phyloP scores from a whole-genome alignment of 2,329 filamentous ascomycete genomes.

The Fusarium floridanum region DNA sequence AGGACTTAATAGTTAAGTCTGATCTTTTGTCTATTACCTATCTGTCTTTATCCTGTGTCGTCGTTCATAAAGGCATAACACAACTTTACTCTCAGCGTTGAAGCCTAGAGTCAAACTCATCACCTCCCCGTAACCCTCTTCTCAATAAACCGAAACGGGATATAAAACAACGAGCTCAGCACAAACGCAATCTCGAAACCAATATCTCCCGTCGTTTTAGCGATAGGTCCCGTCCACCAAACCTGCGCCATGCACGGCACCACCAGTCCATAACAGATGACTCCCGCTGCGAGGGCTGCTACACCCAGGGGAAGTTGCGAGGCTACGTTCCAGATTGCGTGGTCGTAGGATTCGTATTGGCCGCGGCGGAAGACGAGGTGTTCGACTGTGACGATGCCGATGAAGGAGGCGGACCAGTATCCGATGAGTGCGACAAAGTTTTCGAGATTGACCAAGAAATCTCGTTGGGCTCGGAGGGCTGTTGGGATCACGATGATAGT shows the following conservation, averaged over 20 bases:
- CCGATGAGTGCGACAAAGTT: conserved; percentile 70
- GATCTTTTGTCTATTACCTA: conserved; percentile 17
- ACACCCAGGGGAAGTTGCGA: conserved; percentile 59
- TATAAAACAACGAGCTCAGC: conserved; percentile 61
- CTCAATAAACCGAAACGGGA: conserved; percentile 62
- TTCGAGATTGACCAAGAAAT: conserved; percentile 69
- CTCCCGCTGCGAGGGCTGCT: conserved; percentile 60
- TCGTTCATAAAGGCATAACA: conserved; percentile 13
- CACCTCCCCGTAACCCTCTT: conserved; percentile 50
- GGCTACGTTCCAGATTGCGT: conserved; percentile 62
- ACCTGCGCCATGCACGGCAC: conserved; percentile 71
- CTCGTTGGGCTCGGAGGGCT: conserved; percentile 65
- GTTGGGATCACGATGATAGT: conserved; percentile 72
- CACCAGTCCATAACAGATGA: conserved; percentile 64
- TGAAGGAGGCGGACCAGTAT: conserved; percentile 70
- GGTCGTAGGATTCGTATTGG: conserved; percentile 60
- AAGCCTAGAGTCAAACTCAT: conserved; percentile 8
- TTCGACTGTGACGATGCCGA: conserved; percentile 63
- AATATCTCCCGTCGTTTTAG: conserved; percentile 71
- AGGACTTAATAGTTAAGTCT: background rate
- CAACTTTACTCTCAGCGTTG: conserved; percentile 12
- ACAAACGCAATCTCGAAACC: conserved; percentile 74
- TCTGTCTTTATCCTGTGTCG: conserved; percentile 3
- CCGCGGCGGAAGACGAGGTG: conserved; percentile 62
- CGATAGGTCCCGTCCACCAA: conserved; percentile 73